phyloP scores from a whole-genome alignment of 2,329 filamentous ascomycete genomes.

The Alternaria angustiovoidea region DNA sequence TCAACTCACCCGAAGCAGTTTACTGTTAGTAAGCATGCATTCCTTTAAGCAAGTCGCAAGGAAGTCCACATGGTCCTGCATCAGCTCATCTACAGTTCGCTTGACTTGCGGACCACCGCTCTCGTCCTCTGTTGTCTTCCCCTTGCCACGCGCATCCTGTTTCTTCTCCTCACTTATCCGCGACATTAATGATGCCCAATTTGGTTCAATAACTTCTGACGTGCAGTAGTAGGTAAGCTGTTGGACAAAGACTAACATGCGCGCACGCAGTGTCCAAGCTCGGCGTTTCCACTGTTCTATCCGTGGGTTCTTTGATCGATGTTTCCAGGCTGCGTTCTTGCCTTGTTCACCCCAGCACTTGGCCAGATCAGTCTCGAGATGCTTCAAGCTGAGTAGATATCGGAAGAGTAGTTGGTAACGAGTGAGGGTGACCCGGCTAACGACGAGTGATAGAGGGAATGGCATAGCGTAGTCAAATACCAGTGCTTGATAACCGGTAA shows the following conservation, averaged over 20 bases:
- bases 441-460: constrained; percentile 93
- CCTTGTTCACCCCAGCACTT: constrained; percentile 91
- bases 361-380: constrained; percentile 87
- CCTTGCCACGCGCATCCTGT: constrained; percentile 57
- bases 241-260: constrained; percentile 97
- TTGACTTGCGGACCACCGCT: constrained; percentile 59
- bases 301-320: constrained; percentile 74
- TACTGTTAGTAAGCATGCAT: constrained; percentile 98
- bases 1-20: constrained; percentile 78
- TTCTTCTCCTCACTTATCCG: constrained; percentile 69
- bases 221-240: constrained; percentile 97
- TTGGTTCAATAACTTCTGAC: constrained; percentile 95
- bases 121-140: constrained; percentile 37
- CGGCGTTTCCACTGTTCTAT: constrained; percentile 93
- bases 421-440: constrained; percentile 95
- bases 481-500: constrained; percentile 88
- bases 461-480: constrained; percentile 95
- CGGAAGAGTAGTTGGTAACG: constrained; percentile 96
- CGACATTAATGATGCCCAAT: constrained; percentile 95
- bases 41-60: constrained; percentile 97
- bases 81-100: constrained; percentile 92
- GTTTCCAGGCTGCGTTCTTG: constrained; percentile 80
- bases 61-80: constrained; percentile 99
- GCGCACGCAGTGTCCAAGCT: constrained; percentile 87
- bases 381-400: constrained; percentile 86